Percentiles rank a stretch among this genome's conserved stretches.
Evolutionary conservation across 441 rosid genomes (phyloP).

Genomic region (Gossypium armourianum): DNA sequence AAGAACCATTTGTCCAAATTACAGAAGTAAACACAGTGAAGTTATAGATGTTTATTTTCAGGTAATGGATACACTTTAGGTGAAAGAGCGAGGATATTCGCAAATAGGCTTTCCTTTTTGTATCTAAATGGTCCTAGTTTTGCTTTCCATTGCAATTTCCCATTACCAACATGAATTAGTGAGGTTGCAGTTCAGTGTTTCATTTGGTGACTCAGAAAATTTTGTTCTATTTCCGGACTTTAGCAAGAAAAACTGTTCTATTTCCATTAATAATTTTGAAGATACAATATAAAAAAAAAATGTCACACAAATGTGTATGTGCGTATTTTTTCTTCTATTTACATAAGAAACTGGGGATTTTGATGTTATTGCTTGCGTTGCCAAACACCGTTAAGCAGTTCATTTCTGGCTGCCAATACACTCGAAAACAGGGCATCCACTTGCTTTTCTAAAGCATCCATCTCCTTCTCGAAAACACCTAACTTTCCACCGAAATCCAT

Average conservation of each 20-base stretch:
- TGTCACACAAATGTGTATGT: background rate
- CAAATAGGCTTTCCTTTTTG: constrained; percentile 1
- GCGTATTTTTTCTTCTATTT: background rate
- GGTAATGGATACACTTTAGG: constrained; percentile 17
- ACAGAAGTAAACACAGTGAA: background rate
- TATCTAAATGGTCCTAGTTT: constrained; percentile 6
- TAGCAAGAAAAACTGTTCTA: background rate
- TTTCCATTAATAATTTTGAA: background rate
- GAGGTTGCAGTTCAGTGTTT: background rate
- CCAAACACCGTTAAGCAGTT: constrained; percentile 33
- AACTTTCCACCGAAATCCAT: constrained; percentile 33
- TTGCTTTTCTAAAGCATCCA: constrained; percentile 30
- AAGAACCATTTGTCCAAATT: constrained; percentile 11
- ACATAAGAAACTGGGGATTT: background rate
- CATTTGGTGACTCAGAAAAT: background rate
- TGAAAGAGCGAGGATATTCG: constrained; percentile 6
- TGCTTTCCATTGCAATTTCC: background rate
- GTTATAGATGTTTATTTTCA: constrained; percentile 18
- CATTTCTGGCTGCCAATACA: constrained; percentile 38
- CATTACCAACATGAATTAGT: background rate
- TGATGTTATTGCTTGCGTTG: constrained; percentile 16
- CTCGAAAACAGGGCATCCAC: constrained; percentile 39
- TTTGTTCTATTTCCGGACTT: background rate
- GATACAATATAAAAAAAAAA: background rate
- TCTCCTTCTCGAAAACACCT: constrained; percentile 28